Percentiles rank a stretch among this genome's conserved stretches.
Conservation (phyloP, 495 filamentous ascomycete species). For the Podospora pseudopauciseta region DNA sequence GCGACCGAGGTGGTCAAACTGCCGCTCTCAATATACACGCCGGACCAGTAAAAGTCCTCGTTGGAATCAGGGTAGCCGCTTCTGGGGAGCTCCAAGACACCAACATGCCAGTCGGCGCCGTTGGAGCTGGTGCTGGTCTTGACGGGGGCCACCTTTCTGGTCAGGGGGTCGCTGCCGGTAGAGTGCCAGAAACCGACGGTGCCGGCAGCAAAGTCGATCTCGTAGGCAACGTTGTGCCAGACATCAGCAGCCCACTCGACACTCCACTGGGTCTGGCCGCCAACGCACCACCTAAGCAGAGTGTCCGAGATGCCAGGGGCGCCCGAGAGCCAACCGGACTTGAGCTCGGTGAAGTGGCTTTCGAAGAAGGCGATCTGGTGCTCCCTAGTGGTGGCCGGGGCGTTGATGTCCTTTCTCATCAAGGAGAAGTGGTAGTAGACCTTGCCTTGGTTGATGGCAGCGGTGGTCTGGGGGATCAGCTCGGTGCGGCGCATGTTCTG, state of each 20-base stretch:
- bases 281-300: conserved; percentile 42
- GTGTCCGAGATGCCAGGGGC: conserved; percentile 51
- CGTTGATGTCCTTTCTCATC: conserved; percentile 54
- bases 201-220: conserved; percentile 58
- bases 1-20: conserved; percentile 51
- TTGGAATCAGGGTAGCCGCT: conserved; percentile 48
- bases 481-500: conserved; percentile 56
- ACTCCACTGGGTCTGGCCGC: conserved; percentile 43
- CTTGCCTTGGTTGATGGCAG: conserved; percentile 57
- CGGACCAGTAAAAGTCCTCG: conserved; percentile 71
- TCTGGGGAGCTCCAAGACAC: conserved; percentile 64
- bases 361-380: conserved; percentile 77
- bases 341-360: conserved; percentile 73
- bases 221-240: conserved; percentile 77
- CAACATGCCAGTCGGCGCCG: conserved; percentile 74
- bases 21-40: conserved; percentile 68
- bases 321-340: conserved; percentile 63
- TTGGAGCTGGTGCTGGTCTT: conserved; percentile 59
- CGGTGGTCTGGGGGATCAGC: conserved; percentile 66
- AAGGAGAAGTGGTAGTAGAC: conserved; percentile 71
- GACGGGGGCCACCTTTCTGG: conserved; percentile 53
- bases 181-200: conserved; percentile 70
- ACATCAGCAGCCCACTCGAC: conserved; percentile 51
- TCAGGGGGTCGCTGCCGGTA: conserved; percentile 54
- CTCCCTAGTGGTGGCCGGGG: conserved; percentile 58